A percentile compares a stretch with the other conserved stretches of the same genome.
Conservation (phyloP, 2,329 filamentous ascomycete species). For the Botrytis cinerea region DNA sequence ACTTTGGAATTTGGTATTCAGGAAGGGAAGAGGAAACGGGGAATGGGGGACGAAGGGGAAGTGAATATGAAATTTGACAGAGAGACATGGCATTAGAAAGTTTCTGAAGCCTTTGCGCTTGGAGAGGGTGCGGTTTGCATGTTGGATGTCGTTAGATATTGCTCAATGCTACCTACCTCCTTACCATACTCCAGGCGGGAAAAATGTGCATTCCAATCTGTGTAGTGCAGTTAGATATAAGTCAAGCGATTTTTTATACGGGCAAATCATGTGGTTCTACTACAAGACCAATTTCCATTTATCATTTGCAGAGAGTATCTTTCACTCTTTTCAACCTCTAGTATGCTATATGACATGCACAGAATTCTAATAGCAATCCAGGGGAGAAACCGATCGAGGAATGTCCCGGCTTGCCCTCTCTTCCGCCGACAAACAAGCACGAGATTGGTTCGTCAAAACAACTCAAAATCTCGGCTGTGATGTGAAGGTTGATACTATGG, state of each 20-base stretch:
- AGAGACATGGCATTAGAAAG: no score
- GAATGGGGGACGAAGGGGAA: no score
- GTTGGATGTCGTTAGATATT: background rate
- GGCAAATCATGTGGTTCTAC: background rate
- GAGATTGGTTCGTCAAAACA: conserved; percentile 12
- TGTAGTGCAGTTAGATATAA: background rate
- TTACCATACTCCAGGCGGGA: background rate
- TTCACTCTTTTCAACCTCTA: background rate
- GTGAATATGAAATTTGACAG: background rate
- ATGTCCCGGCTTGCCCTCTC: conserved; percentile 75
- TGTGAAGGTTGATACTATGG: conserved; percentile 18
- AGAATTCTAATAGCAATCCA: conserved; percentile 35
- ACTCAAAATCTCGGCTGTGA: background rate
- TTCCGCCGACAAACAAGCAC: conserved; percentile 67
- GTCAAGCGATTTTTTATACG: background rate
- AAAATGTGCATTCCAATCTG: background rate
- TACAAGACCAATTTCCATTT: background rate
- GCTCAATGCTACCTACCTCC: background rate
- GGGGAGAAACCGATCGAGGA: conserved; percentile 64
- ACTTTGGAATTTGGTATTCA: background rate
- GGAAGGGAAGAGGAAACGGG: background rate
- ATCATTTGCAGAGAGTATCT: background rate
- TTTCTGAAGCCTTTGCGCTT: background rate
- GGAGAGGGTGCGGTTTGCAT: background rate
- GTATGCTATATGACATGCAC: background rate